Evolutionary conservation across 345 rosid genomes (phyloP).

Genomic region (Cardamine occulta): DNA sequence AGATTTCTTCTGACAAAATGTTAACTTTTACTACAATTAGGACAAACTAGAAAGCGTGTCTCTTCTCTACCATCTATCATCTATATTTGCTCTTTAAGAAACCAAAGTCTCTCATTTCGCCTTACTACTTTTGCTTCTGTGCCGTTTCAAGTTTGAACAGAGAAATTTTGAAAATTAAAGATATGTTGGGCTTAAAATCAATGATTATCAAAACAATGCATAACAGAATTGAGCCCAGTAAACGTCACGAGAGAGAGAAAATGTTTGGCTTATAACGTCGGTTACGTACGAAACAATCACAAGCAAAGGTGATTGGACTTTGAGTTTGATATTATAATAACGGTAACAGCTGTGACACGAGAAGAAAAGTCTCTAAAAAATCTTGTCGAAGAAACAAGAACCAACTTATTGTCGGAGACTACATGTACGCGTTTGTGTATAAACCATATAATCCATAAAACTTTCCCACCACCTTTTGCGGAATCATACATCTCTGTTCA

Average conservation of each 20-base stretch:
- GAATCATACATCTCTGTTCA: conserved; percentile 31
- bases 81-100: conserved; percentile 38
- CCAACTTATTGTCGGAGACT: not conserved
- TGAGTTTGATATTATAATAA: not conserved
- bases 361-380: not conserved
- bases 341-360: not conserved
- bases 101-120: conserved; percentile 32
- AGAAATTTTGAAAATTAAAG: too few relatives aligned
- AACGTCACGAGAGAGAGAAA: not conserved
- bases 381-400: not conserved
- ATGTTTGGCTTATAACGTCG: not conserved
- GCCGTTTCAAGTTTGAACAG: conserved; percentile 13
- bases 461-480: conserved; percentile 4
- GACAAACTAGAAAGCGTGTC: conserved; percentile 8
- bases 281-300: not conserved
- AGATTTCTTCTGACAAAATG: conserved; percentile 33
- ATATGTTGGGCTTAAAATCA: too few relatives aligned
- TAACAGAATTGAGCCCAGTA: not conserved
- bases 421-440: conserved; percentile 23
- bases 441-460: conserved; percentile 24
- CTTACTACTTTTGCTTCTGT: conserved; percentile 12
- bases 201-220: too few relatives aligned
- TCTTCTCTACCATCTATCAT: conserved; percentile 19
- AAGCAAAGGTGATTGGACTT: not conserved
- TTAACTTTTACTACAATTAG: conserved; percentile 30